Conservation (phyloP, 192 early-diverging fungal species). For the Diversispora epigaea region DNA sequence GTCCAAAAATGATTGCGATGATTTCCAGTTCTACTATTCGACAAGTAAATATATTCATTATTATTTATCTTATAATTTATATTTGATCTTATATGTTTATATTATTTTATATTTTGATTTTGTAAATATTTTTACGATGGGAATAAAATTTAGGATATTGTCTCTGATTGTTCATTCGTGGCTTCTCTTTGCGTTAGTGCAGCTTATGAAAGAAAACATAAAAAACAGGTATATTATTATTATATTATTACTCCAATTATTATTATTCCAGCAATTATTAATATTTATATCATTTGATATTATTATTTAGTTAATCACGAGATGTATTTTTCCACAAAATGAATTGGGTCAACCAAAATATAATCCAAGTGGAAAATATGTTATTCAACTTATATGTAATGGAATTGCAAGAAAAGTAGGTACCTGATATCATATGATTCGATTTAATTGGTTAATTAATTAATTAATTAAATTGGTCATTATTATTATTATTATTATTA, state of each 20-base stretch:
- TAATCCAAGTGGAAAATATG: slow-evolving; percentile 87
- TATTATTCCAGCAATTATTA: background rate
- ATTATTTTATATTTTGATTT: background rate
- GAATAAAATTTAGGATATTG: slow-evolving; percentile 82
- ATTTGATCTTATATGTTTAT: background rate
- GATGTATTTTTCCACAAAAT: slow-evolving; percentile 85
- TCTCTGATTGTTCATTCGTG: slow-evolving; percentile 95
- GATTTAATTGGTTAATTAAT: slow-evolving; percentile 2
- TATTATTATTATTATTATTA: background rate
- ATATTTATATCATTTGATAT: background rate
- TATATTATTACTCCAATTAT: background rate
- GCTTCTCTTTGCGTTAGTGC: slow-evolving; percentile 85
- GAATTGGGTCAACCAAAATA: slow-evolving; percentile 67
- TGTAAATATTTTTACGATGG: background rate
- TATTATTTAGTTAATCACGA: slow-evolving; percentile 66
- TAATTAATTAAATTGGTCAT: background rate
- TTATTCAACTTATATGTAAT: slow-evolving; percentile 83
- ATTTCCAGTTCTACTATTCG: slow-evolving; percentile 68
- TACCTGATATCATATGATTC: slow-evolving; percentile 16
- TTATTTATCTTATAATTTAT: background rate
- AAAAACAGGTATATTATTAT: slow-evolving; percentile 56
- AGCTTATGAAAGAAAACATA: slow-evolving; percentile 71
- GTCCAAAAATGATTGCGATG: slow-evolving; percentile 65
- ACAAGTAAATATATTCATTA: slow-evolving; percentile 38
- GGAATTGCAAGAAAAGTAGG: slow-evolving; percentile 78